Conservation (phyloP, 495 filamentous ascomycete genomes). For the Xylaria flabelliformis region DNA sequence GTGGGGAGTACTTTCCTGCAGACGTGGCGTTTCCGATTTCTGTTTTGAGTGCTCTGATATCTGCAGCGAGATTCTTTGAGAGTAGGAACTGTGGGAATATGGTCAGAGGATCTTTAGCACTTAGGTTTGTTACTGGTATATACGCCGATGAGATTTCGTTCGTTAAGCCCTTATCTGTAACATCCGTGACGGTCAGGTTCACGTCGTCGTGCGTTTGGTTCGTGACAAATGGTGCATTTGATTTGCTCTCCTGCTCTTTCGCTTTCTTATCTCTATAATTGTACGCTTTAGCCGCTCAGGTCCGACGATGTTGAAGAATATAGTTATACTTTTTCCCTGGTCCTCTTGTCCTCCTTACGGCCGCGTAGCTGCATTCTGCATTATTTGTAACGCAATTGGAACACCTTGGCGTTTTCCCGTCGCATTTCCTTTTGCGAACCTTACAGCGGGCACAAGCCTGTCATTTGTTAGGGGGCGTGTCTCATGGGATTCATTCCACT, state of each 20-base stretch:
- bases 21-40: background rate
- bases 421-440: conserved; percentile 44
- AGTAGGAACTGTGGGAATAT: conserved; percentile 21
- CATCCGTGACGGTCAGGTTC: background rate
- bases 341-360: conserved; percentile 6
- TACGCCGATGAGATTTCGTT: background rate
- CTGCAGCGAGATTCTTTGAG: background rate
- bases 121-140: background rate
- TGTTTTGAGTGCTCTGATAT: background rate
- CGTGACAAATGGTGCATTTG: background rate
- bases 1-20: background rate
- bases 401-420: conserved; percentile 39
- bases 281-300: background rate
- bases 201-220: background rate
- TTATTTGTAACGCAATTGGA: conserved; percentile 36
- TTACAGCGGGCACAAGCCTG: conserved; percentile 16
- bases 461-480: background rate
- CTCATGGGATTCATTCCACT: background rate
- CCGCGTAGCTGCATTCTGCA: conserved; percentile 13
- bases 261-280: background rate
- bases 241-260: background rate
- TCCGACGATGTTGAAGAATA: background rate
- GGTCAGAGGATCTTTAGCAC: background rate
- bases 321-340: conserved; percentile 12
- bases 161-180: background rate